Percentiles rank a stretch among this genome's conserved stretches.
phyloP scores from a whole-genome alignment of 1,139 yeast genomes.

The Taphrina communis region DNA sequence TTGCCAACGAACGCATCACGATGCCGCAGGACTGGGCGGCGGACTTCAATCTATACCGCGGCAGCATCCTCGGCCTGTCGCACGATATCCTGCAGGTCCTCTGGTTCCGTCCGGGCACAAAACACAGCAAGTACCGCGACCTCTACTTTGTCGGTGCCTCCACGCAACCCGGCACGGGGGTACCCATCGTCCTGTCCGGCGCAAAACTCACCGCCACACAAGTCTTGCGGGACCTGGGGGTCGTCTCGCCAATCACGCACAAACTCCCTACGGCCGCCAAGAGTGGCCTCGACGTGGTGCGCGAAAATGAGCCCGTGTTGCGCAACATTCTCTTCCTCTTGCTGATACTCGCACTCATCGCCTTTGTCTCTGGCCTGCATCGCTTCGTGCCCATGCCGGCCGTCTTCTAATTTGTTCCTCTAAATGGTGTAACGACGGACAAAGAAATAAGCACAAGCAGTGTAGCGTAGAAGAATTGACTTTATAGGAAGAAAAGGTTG shows the following conservation, averaged over 20 bases:
- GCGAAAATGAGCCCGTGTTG: constrained; percentile 25
- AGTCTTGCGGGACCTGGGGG: constrained; percentile 28
- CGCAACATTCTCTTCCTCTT: constrained; percentile 26
- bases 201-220: constrained; percentile 37
- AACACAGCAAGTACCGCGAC: constrained; percentile 25
- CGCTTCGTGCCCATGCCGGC: constrained; percentile 14
- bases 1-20: constrained; percentile 34
- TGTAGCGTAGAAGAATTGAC: background rate
- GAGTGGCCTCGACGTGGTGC: constrained; percentile 35
- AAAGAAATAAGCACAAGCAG: background rate
- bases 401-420: background rate
- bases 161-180: constrained; percentile 42
- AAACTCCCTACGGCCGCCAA: constrained; percentile 6
- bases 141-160: constrained; percentile 42
- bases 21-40: constrained; percentile 38
- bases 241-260: constrained; percentile 23
- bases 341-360: constrained; percentile 6
- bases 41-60: constrained; percentile 38
- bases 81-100: constrained; percentile 41
- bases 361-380: constrained; percentile 9
- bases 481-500: no score
- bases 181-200: constrained; percentile 40
- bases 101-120: constrained; percentile 40
- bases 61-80: constrained; percentile 40
- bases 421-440: background rate